These are phyloP conservation scores for Primulina tabacum DNA, from an alignment of 257 asterid species.

Conservation along the genomic window DNA sequence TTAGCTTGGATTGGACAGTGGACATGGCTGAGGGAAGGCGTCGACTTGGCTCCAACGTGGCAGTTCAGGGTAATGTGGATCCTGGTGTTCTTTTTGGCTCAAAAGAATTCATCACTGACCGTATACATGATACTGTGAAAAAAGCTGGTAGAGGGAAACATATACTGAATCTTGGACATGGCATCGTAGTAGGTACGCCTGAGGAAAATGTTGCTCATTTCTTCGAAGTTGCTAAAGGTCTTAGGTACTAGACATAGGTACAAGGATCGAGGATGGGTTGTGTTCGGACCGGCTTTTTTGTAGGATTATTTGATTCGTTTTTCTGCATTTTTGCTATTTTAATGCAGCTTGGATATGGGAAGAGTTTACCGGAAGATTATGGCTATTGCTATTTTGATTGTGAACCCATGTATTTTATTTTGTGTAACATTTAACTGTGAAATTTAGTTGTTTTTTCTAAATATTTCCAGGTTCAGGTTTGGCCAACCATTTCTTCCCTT, in stretches of 20 bases:
- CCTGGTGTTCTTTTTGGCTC: constrained; percentile 98
- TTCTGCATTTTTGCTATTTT: constrained; percentile 19
- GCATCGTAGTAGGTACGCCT: constrained; percentile 91
- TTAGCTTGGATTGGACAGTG: constrained; percentile 98
- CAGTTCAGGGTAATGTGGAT: constrained; percentile 91
- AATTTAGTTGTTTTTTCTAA: neutral
- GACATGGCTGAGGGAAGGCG: constrained; percentile 96
- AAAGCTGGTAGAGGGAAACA: constrained; percentile 95
- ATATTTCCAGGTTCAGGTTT: too few species aligned
- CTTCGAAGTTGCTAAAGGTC: constrained; percentile 93
- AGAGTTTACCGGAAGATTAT: neutral
- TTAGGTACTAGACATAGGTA: constrained; percentile 50
- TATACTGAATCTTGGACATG: constrained; percentile 95
- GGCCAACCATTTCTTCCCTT: too few species aligned
- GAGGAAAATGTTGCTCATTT: constrained; percentile 98
- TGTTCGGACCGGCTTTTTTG: constrained; percentile 15
- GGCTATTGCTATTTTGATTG: neutral
- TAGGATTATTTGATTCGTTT: constrained; percentile 23
- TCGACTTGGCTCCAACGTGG: constrained; percentile 75
- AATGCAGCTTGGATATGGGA: constrained; percentile 18
- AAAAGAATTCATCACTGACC: constrained; percentile 78
- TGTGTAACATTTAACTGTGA: neutral
- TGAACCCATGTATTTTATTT: neutral
- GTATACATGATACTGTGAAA: constrained; percentile 78
- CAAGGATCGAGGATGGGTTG: neutral